Evolutionary conservation across 140 eudicot species (phyloP).

Genomic region (Stevia rebaudiana): DNA sequence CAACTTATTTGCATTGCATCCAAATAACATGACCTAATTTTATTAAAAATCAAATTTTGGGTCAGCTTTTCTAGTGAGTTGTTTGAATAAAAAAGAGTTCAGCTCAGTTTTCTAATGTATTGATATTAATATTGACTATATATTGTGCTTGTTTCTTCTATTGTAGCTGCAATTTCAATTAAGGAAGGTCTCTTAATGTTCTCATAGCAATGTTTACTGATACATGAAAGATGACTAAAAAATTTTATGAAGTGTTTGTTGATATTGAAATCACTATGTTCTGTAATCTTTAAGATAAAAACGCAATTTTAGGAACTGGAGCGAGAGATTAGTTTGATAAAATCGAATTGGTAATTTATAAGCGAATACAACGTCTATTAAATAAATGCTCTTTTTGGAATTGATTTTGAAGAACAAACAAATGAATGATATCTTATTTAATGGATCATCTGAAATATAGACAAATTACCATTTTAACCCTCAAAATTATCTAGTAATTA

Average conservation of each 20-base stretch:
- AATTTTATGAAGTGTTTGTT: not conserved
- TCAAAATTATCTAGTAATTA: not conserved
- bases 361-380: not conserved
- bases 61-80: not conserved
- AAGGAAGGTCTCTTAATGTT: not conserved
- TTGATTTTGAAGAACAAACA: not conserved
- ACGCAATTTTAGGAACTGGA: not conserved
- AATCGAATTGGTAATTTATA: not conserved
- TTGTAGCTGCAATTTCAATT: not conserved
- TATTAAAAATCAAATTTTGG: not conserved
- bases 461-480: conserved; percentile 6
- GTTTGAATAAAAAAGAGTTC: not conserved
- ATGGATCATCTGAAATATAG: not conserved
- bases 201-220: not conserved
- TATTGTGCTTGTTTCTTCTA: not conserved
- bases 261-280: not conserved
- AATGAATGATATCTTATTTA: not conserved
- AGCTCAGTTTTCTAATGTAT: not conserved
- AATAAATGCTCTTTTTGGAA: not conserved
- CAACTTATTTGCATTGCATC: not conserved
- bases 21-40: not conserved
- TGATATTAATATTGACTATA: not conserved
- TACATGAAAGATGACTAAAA: not conserved
- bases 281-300: not conserved
- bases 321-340: not conserved